phyloP scores from a whole-genome alignment of 179 eudicot species.

The Gypsophila paniculata region DNA sequence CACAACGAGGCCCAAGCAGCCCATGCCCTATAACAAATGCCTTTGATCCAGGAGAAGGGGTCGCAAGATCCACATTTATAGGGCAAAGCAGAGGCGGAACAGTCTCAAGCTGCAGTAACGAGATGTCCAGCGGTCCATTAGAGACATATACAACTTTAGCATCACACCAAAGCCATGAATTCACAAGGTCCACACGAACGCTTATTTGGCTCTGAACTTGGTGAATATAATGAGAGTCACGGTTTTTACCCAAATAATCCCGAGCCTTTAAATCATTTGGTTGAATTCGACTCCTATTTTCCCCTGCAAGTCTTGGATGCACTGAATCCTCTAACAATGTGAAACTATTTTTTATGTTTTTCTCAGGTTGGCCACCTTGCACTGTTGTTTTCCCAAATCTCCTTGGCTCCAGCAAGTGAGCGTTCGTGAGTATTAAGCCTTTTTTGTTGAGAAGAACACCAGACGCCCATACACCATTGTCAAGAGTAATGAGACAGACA shows the following conservation, averaged over 20 bases:
- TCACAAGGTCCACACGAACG: slow-evolving; percentile 63
- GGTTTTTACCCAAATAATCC: slow-evolving; percentile 26
- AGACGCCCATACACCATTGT: slow-evolving; percentile 88
- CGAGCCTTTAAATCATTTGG: slow-evolving; percentile 25
- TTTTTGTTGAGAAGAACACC: slow-evolving; percentile 74
- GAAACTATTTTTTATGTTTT: slow-evolving; percentile 28
- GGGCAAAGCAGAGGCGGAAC: slow-evolving; percentile 64
- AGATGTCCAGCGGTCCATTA: slow-evolving; percentile 80
- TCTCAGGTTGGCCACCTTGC: slow-evolving; percentile 33
- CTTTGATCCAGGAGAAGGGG: slow-evolving; percentile 75
- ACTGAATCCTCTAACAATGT: slow-evolving; percentile 27
- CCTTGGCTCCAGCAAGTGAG: slow-evolving; percentile 98
- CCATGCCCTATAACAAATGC: slow-evolving; percentile 89
- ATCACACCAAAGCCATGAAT: slow-evolving; percentile 75
- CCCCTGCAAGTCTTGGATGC: slow-evolving; percentile 17
- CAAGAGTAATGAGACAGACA: slow-evolving; percentile 73
- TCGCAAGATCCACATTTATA: slow-evolving; percentile 45
- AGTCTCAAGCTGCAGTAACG: slow-evolving; percentile 70
- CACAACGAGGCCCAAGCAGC: slow-evolving; percentile 85
- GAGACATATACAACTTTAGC: slow-evolving; percentile 77
- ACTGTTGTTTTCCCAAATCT: slow-evolving; percentile 58
- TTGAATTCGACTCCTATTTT: slow-evolving; percentile 18
- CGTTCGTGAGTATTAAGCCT: slow-evolving; percentile 91
- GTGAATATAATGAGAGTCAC: slow-evolving; percentile 14
- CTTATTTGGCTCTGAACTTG: slow-evolving; percentile 40